Evolutionary conservation across 345 rosid genomes (phyloP).

Genomic region (Conringia planisiliqua): DNA sequence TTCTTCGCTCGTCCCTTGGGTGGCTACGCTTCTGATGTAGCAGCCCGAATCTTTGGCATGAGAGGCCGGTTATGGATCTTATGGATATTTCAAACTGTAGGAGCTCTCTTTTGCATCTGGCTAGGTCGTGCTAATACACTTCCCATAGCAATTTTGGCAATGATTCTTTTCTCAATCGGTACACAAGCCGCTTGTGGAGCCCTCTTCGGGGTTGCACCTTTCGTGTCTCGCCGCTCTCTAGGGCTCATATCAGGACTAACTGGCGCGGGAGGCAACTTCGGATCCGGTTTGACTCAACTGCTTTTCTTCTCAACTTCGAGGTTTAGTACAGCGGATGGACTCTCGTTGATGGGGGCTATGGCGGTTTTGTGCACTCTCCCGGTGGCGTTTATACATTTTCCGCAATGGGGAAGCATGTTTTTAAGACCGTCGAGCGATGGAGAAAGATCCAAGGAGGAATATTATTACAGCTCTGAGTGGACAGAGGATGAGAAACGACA

Average conservation of each 20-base stretch:
- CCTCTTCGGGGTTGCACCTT: slow-evolving; percentile 70
- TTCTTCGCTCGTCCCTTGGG: slow-evolving; percentile 78
- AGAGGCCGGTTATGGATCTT: slow-evolving; percentile 77
- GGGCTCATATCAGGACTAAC: slow-evolving; percentile 78
- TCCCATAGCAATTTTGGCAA: slow-evolving; percentile 58
- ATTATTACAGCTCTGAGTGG: slow-evolving; percentile 61
- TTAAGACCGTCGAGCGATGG: slow-evolving; percentile 46
- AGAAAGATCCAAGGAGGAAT: slow-evolving; percentile 47
- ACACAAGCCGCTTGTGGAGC: slow-evolving; percentile 92
- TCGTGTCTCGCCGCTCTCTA: slow-evolving; percentile 66
- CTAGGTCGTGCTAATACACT: slow-evolving; percentile 65
- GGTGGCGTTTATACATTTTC: slow-evolving; percentile 61
- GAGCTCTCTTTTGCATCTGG: slow-evolving; percentile 74
- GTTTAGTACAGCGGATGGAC: slow-evolving; percentile 56
- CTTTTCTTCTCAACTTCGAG: slow-evolving; percentile 54
- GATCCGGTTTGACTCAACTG: slow-evolving; percentile 72
- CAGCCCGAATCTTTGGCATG: slow-evolving; percentile 65
- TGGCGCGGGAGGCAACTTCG: slow-evolving; percentile 77
- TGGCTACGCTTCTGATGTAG: slow-evolving; percentile 59
- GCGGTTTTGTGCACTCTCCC: slow-evolving; percentile 61
- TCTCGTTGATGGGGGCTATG: slow-evolving; percentile 70
- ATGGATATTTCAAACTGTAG: slow-evolving; percentile 71
- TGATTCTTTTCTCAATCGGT: slow-evolving; percentile 75
- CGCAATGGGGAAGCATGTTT: slow-evolving; percentile 86
- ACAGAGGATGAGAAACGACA: slow-evolving; percentile 60